These are phyloP conservation scores for Diaporthe eres DNA, from an alignment of 2,329 filamentous ascomycete species.

Conservation along the genomic window DNA sequence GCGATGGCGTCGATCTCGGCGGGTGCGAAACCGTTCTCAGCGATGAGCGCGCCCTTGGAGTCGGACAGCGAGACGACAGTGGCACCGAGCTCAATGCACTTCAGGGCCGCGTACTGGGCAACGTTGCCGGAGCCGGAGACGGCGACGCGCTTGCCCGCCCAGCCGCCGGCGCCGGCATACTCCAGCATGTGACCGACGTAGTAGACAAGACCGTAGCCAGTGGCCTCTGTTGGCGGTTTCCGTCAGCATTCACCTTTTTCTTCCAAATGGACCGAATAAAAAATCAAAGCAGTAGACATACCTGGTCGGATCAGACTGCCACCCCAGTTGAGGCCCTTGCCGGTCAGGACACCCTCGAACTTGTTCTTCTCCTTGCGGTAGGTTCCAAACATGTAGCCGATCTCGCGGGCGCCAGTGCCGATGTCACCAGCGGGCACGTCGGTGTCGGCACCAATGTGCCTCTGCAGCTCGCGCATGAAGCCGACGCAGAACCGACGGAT, in stretches of 20 bases:
- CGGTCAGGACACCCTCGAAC: slow-evolving; percentile 97
- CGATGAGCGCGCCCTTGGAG: slow-evolving; percentile 87
- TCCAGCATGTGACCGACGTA: slow-evolving; percentile 97
- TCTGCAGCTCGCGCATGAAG: slow-evolving; percentile 96
- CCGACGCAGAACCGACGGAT: slow-evolving; percentile 96
- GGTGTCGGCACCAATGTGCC: slow-evolving; percentile 96
- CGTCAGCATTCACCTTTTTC: not conserved
- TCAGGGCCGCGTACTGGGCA: slow-evolving; percentile 96
- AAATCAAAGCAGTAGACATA: slow-evolving; percentile 46
- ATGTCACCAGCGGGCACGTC: slow-evolving; percentile 98
- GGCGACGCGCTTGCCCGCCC: slow-evolving; percentile 92
- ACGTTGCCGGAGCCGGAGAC: slow-evolving; percentile 98
- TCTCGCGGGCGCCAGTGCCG: slow-evolving; percentile 91
- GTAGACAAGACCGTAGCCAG: slow-evolving; percentile 96
- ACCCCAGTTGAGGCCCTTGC: slow-evolving; percentile 95
- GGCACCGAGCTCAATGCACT: slow-evolving; percentile 95
- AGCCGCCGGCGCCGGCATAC: slow-evolving; percentile 88
- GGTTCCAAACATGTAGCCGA: slow-evolving; percentile 94
- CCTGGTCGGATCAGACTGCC: slow-evolving; percentile 90
- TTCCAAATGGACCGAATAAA: too few species aligned
- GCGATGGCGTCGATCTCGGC: slow-evolving; percentile 86
- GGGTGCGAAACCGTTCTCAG: slow-evolving; percentile 80
- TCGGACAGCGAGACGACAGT: slow-evolving; percentile 95
- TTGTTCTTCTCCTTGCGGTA: slow-evolving; percentile 91
- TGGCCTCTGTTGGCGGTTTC: slow-evolving; percentile 75